Base-by-base conservation (phyloP, 2,329 filamentous ascomycete genomes). In the Microdochium paspali region DNA sequence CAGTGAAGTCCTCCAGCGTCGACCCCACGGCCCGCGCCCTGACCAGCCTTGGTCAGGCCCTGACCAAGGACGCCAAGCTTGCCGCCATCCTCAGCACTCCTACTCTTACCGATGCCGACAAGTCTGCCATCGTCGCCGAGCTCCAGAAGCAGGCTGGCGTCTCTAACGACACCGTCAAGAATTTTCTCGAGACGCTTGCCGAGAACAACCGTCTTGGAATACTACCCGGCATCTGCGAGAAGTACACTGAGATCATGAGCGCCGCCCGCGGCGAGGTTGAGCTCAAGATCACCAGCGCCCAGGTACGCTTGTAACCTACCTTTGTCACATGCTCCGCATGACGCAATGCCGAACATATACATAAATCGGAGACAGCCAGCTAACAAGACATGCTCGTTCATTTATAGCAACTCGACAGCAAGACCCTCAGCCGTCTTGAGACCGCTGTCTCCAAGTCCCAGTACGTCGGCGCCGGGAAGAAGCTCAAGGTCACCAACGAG, bases 401-500 rank as follows among this genome's bases (percentile, higher is more conserved):
- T n/a, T n/a, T n/a, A n/a, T n/a, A 93, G 87, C 77, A 84, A 67
- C 83, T 98, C 64, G 93, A 98, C 71, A 80, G 72, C 76, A 90
- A 83, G 78, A 90, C 86, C 54, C 80, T 98, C 61, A 75, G 69
- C 68, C 86, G 93, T 65, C 81, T 98, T 58, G 90, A 98, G 78
- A 72, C 74, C 57, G 90, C 90, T 60, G 83, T 97, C 61, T 67
- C 84, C 72, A 97, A 96, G 80, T 95, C 90, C 53, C 71, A 84
- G 66, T 94, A 90, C 74, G 82, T 90, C 60, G 84, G 85, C 65
- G 80, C 86, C 68, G 90, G 90, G 75, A 90, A 96, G 85, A 97
- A 95, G 79, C 82, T 97, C 71, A 97, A 95, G 85, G 86, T 97
- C 61, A 87, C 89, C 60, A 86, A 94, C 73, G 85, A 89, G 78